Base-by-base conservation (phyloP, 2,329 filamentous ascomycete species). In the Tolypocladium inflatum region DNA sequence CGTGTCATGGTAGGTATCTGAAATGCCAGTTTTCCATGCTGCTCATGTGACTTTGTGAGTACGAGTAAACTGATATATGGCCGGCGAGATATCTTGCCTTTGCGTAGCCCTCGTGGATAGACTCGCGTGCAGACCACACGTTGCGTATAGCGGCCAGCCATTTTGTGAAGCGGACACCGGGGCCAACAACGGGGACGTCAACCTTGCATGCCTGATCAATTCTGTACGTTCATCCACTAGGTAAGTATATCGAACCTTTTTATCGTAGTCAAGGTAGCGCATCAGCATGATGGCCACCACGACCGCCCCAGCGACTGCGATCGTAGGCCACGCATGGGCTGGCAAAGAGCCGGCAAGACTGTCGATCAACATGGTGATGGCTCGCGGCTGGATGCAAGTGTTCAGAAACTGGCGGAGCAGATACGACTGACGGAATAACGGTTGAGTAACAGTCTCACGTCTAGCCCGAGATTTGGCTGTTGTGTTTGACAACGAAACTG, bases 1-100 rank as follows among this genome's bases (percentile, higher is more conserved):
- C 59, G 54, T 35, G 55, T 62, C 60, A 62, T 58, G 38, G 60
- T 62, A 1, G 60, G 60, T 42, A 62, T 60, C 41, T 62, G 60
- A 53, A 62, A 60, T 2, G 54, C 59, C 30, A 23, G 48, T 26
- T 59, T 39, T 11, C 59, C 52, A 42, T 62, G 41, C 60, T 62
- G 21, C 35, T 3, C 33, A 38, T 23, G 9, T 7, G 21, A 10
- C 2, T 2, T 17, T 8, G 26, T 39, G 33, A 51, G 42, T 11
- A 19, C 33, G 23, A 13, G n/a, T 50, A 4, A 30, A n/a, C n/a
- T 21, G 15, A 3, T 1, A 13, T 9, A 26, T 38, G 1, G 2
- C 11, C 6, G 23, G 45, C n/a, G 33, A 10, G 19, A 3, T 30
- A 26, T 33, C 37, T 41, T 57, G 39, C 59, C 60, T 58, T 62